phyloP scores from a whole-genome alignment of 2,329 filamentous ascomycete genomes.

The Pseudopithomyces maydicus region DNA sequence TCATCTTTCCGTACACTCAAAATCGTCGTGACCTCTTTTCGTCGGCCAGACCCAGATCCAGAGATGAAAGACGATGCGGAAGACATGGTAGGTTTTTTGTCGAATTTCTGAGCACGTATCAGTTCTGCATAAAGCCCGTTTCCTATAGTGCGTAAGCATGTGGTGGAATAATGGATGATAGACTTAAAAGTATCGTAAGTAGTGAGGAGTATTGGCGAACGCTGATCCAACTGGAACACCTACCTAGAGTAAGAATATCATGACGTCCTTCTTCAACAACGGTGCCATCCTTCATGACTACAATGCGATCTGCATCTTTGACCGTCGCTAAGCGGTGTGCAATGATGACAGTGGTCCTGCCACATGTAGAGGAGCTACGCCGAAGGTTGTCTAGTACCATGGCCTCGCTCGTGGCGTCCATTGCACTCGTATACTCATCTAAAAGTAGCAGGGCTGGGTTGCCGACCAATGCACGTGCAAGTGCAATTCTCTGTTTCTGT shows the following conservation, averaged over 20 bases:
- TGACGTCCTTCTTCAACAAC: slow-evolving; percentile 40
- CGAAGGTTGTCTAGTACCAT: slow-evolving; percentile 39
- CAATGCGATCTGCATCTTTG: slow-evolving; percentile 42
- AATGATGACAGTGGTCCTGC: slow-evolving; percentile 44
- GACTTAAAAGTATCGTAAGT: not conserved
- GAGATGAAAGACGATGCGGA: slow-evolving; percentile 29
- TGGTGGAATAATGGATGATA: not conserved
- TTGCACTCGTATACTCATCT: slow-evolving; percentile 45
- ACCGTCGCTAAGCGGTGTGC: slow-evolving; percentile 45
- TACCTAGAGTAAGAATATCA: slow-evolving; percentile 22
- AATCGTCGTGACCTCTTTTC: slow-evolving; percentile 16
- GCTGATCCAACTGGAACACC: not conserved
- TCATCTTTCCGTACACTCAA: slow-evolving; percentile 4
- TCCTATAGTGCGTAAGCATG: slow-evolving; percentile 12
- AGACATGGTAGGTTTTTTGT: slow-evolving; percentile 31
- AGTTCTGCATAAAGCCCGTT: slow-evolving; percentile 40
- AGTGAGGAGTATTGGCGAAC: not conserved
- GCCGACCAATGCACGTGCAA: slow-evolving; percentile 42
- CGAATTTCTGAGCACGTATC: slow-evolving; percentile 41
- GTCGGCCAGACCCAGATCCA: slow-evolving; percentile 12
- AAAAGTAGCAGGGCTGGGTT: slow-evolving; percentile 40
- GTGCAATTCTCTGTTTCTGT: slow-evolving; percentile 45
- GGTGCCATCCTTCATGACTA: slow-evolving; percentile 42
- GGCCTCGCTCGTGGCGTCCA: slow-evolving; percentile 39
- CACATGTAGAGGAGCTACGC: slow-evolving; percentile 29